Evolutionary conservation across 306 rosid species (phyloP).

Genomic region (Cucurbita argyrosperma): DNA sequence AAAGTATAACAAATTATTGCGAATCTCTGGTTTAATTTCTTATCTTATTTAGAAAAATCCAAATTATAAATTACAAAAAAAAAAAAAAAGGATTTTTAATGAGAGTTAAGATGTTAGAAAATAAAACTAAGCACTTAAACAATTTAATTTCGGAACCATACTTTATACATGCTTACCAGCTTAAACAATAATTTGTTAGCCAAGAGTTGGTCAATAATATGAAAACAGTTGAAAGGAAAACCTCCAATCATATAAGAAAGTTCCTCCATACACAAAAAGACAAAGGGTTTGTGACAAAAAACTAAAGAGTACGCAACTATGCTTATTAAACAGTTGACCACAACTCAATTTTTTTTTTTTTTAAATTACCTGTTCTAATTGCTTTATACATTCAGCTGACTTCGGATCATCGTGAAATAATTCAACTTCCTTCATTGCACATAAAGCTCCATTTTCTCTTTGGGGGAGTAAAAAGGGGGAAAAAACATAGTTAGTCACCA

Average conservation of each 20-base stretch:
- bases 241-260: background rate
- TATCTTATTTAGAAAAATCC: no score
- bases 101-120: no score
- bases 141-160: background rate
- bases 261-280: background rate
- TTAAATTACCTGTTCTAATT: conserved; percentile 68
- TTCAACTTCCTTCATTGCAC: conserved; percentile 98
- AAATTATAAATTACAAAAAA: no score
- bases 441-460: conserved; percentile 89
- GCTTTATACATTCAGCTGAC: conserved; percentile 79
- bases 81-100: no score
- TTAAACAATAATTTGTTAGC: background rate
- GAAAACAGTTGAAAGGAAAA: background rate
- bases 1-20: background rate
- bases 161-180: background rate
- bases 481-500: background rate
- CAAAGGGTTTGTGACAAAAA: background rate
- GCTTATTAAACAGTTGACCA: background rate
- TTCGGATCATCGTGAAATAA: conserved; percentile 79
- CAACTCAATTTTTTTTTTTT: background rate
- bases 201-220: background rate
- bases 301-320: background rate
- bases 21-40: background rate
- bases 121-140: background rate
- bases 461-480: background rate